Conservation (phyloP, 768 basidiomycete genomes). For the Nidula microcarpa region DNA sequence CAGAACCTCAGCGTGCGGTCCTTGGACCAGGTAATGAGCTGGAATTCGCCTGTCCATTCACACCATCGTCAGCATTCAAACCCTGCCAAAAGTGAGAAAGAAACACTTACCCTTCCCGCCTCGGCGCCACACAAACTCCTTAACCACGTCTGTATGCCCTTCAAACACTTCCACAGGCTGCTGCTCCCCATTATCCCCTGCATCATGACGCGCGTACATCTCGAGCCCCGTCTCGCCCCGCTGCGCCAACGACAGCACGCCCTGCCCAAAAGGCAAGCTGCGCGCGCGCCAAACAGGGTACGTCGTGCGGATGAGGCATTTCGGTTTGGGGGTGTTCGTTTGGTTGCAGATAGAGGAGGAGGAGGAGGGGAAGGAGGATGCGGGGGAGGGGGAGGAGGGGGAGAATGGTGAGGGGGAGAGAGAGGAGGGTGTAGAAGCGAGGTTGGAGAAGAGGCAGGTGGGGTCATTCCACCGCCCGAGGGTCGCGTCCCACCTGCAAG, state of each 20-base stretch:
- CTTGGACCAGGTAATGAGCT: constrained; percentile 72
- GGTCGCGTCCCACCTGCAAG: no score
- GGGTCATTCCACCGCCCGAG: no score
- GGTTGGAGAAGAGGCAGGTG: no score
- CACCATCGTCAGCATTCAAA: background rate
- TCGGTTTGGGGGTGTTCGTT: constrained; percentile 27
- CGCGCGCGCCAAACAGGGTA: constrained; percentile 96
- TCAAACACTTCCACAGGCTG: constrained; percentile 71
- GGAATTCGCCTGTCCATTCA: constrained; percentile 41
- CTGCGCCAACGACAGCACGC: constrained; percentile 85
- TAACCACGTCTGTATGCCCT: constrained; percentile 91
- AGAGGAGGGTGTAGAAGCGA: no score
- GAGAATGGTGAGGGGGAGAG: no score
- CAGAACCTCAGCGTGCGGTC: constrained; percentile 90
- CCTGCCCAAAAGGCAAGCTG: constrained; percentile 87
- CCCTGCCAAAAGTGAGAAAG: background rate
- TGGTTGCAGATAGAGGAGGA: background rate
- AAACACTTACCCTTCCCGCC: constrained; percentile 46
- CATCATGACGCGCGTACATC: constrained; percentile 60
- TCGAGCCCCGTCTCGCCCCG: constrained; percentile 80
- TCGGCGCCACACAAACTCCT: constrained; percentile 96
- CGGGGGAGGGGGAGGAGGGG: no score
- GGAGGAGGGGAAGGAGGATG: background rate
- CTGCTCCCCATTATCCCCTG: constrained; percentile 13
- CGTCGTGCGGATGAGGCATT: constrained; percentile 58